phyloP scores from a whole-genome alignment of 2,329 filamentous ascomycete species.

The Cercospora nicotianae region DNA sequence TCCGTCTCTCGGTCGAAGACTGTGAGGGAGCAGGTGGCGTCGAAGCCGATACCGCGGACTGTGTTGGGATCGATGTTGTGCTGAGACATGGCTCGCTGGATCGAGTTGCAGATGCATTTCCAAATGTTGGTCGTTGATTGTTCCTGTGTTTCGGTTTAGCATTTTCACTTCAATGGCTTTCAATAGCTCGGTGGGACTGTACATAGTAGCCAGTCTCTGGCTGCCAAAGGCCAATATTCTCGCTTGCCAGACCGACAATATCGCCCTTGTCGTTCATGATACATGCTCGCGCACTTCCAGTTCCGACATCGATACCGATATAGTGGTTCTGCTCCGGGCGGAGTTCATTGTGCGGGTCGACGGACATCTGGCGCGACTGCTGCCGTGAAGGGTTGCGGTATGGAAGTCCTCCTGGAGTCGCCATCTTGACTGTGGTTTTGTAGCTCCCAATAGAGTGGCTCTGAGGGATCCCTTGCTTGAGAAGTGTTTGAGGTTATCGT shows the following conservation, averaged over 20 bases:
- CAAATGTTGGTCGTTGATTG: conserved; percentile 98
- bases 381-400: conserved; percentile 40
- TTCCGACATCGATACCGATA: conserved; percentile 94
- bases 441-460: neutral
- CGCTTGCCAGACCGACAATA: conserved; percentile 64
- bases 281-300: conserved; percentile 90
- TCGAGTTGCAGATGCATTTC: conserved; percentile 87
- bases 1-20: conserved; percentile 89
- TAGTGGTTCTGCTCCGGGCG: conserved; percentile 60
- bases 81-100: conserved; percentile 77
- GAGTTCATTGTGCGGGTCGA: conserved; percentile 58
- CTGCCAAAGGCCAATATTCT: conserved; percentile 56
- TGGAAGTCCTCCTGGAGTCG: conserved; percentile 28
- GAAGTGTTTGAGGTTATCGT: neutral
- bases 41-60: conserved; percentile 91
- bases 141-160: conserved; percentile 57
- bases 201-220: conserved; percentile 58
- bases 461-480: conserved; percentile 5
- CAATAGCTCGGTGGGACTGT: conserved; percentile 16
- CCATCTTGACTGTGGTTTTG: conserved; percentile 12
- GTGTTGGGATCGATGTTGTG: conserved; percentile 72
- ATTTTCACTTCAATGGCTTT: neutral
- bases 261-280: conserved; percentile 91
- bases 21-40: conserved; percentile 95
- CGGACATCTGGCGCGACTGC: conserved; percentile 50